A percentile compares a stretch with the other conserved stretches of the same genome.
Conservation (phyloP, 2,329 filamentous ascomycete genomes). For the Fusarium goolgardi region DNA sequence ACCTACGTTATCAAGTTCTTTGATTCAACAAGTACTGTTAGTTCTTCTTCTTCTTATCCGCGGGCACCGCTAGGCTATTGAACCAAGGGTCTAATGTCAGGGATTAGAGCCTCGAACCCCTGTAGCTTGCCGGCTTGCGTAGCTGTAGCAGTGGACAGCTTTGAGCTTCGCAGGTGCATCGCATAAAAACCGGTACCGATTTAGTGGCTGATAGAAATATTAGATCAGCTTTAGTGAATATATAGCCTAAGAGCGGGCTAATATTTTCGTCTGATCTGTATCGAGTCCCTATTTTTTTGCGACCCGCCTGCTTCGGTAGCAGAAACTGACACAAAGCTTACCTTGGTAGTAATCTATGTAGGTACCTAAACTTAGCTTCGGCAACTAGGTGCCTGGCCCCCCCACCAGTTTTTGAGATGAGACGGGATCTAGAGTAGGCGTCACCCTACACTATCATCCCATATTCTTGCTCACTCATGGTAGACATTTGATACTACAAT, state of each 20-base stretch:
- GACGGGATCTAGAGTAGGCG: conserved; percentile 19
- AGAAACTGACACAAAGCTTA: background rate
- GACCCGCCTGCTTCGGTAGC: too few species aligned
- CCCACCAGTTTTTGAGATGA: conserved; percentile 34
- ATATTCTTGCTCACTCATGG: conserved; percentile 19
- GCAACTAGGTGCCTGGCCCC: conserved; percentile 4
- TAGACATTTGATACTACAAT: conserved; percentile 14
- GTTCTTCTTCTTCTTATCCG: conserved; percentile 6
- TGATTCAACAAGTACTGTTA: background rate
- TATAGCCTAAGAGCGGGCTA: too few species aligned
- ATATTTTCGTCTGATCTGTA: too few species aligned
- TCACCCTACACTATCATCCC: conserved; percentile 30
- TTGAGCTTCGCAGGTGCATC: background rate
- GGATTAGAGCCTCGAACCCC: conserved; percentile 29
- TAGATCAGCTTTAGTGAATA: too few species aligned
- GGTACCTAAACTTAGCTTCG: conserved; percentile 29
- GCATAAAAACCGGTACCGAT: too few species aligned
- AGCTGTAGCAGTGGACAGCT: conserved; percentile 16
- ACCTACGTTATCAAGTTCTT: background rate
- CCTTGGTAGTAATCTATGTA: background rate
- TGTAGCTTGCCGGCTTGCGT: conserved; percentile 21
- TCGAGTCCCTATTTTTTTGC: too few species aligned
- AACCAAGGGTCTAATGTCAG: conserved; percentile 28
- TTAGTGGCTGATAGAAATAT: too few species aligned
- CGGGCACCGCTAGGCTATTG: conserved; percentile 5